Conservation (phyloP, 2,329 filamentous ascomycete genomes). For the Talaromyces sp. region DNA sequence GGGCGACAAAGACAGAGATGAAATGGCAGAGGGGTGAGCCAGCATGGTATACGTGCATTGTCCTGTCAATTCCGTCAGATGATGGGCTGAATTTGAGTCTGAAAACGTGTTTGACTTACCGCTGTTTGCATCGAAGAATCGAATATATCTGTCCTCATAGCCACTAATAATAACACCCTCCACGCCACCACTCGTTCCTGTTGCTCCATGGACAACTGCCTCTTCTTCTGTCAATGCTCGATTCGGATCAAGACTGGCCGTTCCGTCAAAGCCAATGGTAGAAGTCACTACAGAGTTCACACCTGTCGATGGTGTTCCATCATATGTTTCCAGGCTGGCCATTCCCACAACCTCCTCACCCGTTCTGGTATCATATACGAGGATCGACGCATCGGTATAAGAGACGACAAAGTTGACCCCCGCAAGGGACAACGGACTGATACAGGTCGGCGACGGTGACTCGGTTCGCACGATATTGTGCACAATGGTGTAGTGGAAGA, state of each 20-base stretch:
- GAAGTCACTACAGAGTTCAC: slow-evolving; percentile 91
- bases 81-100: not conserved
- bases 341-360: slow-evolving; percentile 90
- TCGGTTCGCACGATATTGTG: slow-evolving; percentile 76
- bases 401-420: slow-evolving; percentile 91
- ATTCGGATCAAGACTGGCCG: slow-evolving; percentile 58
- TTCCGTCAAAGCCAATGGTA: slow-evolving; percentile 71
- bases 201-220: slow-evolving; percentile 68
- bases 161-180: slow-evolving; percentile 95
- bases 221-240: slow-evolving; percentile 67
- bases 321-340: slow-evolving; percentile 91
- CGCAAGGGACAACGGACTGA: slow-evolving; percentile 76
- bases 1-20: slow-evolving; percentile 83
- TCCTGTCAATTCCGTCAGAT: slow-evolving; percentile 54
- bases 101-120: slow-evolving; percentile 60
- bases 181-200: slow-evolving; percentile 74
- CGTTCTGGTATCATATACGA: slow-evolving; percentile 88
- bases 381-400: slow-evolving; percentile 82
- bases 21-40: slow-evolving; percentile 89
- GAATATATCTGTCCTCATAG: slow-evolving; percentile 92
- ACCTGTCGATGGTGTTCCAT: slow-evolving; percentile 75
- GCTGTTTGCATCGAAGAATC: slow-evolving; percentile 98
- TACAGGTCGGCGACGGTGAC: slow-evolving; percentile 77
- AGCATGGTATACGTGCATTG: slow-evolving; percentile 99
- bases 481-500: slow-evolving; percentile 82